Evolutionary conservation across 2,329 filamentous ascomycete species (phyloP), one percentile per base, ranked within the genome.

Genomic region (Biscogniauxia marginata): DNA sequence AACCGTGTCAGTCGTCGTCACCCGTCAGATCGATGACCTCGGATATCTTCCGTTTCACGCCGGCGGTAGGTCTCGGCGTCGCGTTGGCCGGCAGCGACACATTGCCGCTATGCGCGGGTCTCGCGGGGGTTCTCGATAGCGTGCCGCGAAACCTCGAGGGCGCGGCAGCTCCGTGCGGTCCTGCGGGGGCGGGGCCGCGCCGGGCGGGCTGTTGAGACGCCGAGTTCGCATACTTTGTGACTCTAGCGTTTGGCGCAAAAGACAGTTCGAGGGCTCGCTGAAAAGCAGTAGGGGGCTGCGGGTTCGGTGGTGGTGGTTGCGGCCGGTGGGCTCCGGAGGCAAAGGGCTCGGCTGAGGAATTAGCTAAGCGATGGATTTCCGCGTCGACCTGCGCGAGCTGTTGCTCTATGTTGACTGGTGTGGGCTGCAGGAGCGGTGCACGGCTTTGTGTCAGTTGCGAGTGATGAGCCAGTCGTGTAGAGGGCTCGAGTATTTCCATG

Each of bases 1-100:
- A 30, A 30, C 25, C 25, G 13, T 30, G 18, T 48, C 11, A 48
- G 30, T 54, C 25, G 20, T 63, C 56, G 3, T 64, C 61, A 6
- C 47, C 51, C 5, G 60, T 65, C 25, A 63, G 62, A 21, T 63
- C 62, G 39, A 62, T 61, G 18, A 55, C n/a, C n/a, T 66, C 62
- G 22, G 53, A 46, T 20, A 53, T 53, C 49, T 63, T 63, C 39
- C 58, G 58, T 51, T 63, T 62, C 19, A 25, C 24, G 16, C 61
- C 57, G 18, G 58, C 49, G 22, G 48, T 20, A 6, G 50, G 54
- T 8, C 50, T 46, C 3, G 48, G 43, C 24, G 20, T n/a, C n/a
- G 21, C 34, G 19, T 20, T 21, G 23, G 19, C 44, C 16, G 13
- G 13, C 24, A 19, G 47, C 49, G 24, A 20, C n/a, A n/a, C n/a